Conservation (phyloP, 371 early-diverging fungal genomes). For the Entomophthora muscae region DNA sequence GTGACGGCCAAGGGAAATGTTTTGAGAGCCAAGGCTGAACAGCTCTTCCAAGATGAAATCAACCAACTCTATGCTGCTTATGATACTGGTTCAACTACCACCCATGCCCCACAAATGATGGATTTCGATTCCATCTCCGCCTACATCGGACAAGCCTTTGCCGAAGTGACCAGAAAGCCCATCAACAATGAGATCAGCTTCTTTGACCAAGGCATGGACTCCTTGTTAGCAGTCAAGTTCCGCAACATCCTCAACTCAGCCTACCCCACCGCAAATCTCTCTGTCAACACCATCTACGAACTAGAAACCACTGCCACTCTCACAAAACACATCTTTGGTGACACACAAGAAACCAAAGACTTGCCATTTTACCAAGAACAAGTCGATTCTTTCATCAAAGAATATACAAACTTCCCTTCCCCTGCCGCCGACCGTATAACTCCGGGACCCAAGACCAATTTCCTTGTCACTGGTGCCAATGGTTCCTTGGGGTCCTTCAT, state of each 20-base stretch:
- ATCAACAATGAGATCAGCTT: too few relatives aligned
- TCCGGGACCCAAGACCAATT: background rate
- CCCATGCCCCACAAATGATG: background rate
- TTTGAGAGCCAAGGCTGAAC: too few relatives aligned
- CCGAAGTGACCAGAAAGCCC: too few relatives aligned
- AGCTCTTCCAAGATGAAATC: too few relatives aligned
- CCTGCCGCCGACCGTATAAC: background rate
- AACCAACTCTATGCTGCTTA: too few relatives aligned
- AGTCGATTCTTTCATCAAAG: background rate
- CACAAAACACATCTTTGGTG: background rate
- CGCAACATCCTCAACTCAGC: background rate
- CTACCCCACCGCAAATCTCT: background rate
- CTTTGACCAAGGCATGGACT: conserved; percentile 3
- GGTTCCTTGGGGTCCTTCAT: conserved; percentile 4
- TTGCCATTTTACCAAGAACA: background rate
- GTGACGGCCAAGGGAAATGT: background rate
- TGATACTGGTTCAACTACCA: too few relatives aligned
- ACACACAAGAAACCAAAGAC: background rate
- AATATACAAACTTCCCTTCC: background rate
- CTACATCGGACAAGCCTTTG: background rate
- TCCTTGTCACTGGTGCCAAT: conserved; percentile 4
- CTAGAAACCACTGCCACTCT: background rate
- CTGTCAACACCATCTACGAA: background rate
- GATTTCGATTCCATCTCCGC: background rate
- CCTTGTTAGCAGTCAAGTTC: conserved; percentile 2